Evolutionary conservation across 2,329 filamentous ascomycete genomes (phyloP).

Genomic region (Colletotrichum sidae): DNA sequence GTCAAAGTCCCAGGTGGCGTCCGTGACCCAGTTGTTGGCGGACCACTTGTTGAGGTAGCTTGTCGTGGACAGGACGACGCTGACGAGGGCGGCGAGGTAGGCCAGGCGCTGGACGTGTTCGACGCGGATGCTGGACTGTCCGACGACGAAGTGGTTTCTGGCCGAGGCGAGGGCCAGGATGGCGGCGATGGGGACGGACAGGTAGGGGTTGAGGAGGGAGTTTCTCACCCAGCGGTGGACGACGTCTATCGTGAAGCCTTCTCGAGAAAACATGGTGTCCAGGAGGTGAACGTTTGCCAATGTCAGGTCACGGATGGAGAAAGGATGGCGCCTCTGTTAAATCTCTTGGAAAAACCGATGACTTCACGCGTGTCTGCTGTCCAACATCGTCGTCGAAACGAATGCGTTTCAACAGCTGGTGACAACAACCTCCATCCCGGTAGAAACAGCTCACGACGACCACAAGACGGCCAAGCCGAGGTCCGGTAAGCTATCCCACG

Average conservation of each 20-base stretch:
- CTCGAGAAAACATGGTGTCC: constrained; percentile 31
- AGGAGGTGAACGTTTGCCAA: no score
- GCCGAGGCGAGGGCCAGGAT: constrained; percentile 25
- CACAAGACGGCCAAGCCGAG: constrained; percentile 14
- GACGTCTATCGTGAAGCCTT: constrained; percentile 43
- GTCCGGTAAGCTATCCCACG: background rate
- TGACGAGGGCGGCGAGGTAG: constrained; percentile 31
- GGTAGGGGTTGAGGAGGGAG: constrained; percentile 39
- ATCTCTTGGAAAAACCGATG: background rate
- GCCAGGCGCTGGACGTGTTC: constrained; percentile 13
- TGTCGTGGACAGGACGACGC: constrained; percentile 39
- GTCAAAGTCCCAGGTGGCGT: constrained; percentile 49
- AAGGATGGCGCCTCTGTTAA: background rate
- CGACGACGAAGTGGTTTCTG: background rate
- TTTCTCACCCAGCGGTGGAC: constrained; percentile 37
- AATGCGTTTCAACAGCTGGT: constrained; percentile 26
- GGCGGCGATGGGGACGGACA: constrained; percentile 38
- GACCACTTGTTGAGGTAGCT: constrained; percentile 40
- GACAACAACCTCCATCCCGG: constrained; percentile 7
- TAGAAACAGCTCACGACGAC: background rate
- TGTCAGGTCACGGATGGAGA: no score
- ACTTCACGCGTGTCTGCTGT: background rate
- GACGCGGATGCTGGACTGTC: constrained; percentile 7
- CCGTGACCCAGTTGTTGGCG: constrained; percentile 43
- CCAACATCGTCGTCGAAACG: constrained; percentile 21